Evolutionary conservation across 257 asterid species (phyloP).

Genomic region (Scutellaria barbata): DNA sequence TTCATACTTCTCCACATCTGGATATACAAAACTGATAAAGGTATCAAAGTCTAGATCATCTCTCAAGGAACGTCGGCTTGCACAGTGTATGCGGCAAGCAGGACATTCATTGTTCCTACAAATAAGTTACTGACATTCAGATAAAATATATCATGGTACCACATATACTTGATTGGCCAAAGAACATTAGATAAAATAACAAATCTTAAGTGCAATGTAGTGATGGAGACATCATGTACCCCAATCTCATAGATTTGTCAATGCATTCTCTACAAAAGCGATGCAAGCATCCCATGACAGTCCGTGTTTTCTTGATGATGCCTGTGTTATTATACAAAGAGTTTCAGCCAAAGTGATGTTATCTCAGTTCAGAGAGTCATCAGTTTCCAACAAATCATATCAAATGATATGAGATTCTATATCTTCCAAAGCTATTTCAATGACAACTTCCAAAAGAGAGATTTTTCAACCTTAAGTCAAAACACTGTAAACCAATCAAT

Average conservation of each 20-base stretch:
- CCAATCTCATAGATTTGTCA: conserved; percentile 62
- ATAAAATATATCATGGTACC: neutral
- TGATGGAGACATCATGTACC: too few species aligned
- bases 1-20: conserved; percentile 52
- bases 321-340: conserved; percentile 26
- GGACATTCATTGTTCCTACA: conserved; percentile 64
- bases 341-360: neutral
- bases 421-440: neutral
- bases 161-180: neutral
- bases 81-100: conserved; percentile 60
- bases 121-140: neutral
- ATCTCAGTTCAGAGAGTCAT: neutral
- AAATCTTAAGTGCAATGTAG: neutral
- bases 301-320: conserved; percentile 56
- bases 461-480: neutral
- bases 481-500: neutral
- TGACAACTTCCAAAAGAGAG: neutral
- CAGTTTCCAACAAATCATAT: neutral
- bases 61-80: conserved; percentile 61
- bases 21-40: conserved; percentile 43
- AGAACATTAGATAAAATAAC: neutral
- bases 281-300: conserved; percentile 64
- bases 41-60: conserved; percentile 55
- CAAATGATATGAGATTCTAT: neutral
- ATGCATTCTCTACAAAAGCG: conserved; percentile 71